These are phyloP conservation scores for Hypoxylon fuscum DNA, from an alignment of 495 filamentous ascomycete genomes.

Conservation along the genomic window DNA sequence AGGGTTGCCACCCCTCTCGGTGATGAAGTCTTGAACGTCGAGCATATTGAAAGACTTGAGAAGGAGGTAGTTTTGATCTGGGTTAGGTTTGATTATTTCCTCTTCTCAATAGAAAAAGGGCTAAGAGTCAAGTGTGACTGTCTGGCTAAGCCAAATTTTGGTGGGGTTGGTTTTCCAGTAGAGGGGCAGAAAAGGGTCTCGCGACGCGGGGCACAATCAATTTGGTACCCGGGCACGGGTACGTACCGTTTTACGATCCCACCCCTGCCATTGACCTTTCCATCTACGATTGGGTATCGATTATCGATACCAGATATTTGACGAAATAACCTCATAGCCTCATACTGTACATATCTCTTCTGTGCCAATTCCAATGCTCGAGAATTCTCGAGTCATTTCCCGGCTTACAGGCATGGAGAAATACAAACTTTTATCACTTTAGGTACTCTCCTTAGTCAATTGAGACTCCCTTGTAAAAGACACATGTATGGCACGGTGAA, in stretches of 20 bases:
- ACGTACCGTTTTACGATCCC: conserved; percentile 11
- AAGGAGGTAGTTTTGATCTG: not conserved
- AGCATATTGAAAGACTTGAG: conserved; percentile 64
- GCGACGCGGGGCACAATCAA: not conserved
- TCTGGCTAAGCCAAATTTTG: conserved; percentile 32
- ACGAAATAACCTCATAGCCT: too few species aligned
- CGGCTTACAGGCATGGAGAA: too few species aligned
- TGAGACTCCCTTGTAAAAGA: too few species aligned
- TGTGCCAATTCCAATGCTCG: too few species aligned
- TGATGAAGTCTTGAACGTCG: conserved; percentile 82
- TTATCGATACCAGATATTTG: too few species aligned
- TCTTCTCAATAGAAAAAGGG: conserved; percentile 62
- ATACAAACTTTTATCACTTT: too few species aligned
- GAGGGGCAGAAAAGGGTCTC: conserved; percentile 31
- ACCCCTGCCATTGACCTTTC: too few species aligned
- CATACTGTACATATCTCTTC: too few species aligned
- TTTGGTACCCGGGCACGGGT: not conserved
- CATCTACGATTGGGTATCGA: too few species aligned
- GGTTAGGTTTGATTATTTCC: not conserved
- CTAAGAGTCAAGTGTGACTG: conserved; percentile 8
- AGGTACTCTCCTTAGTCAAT: too few species aligned
- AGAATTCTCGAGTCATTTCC: too few species aligned
- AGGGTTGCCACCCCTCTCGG: conserved; percentile 87
- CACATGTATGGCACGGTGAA: too few species aligned
- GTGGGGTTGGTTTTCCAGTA: conserved; percentile 35